These are phyloP conservation scores for Linnemannia schmuckeri DNA, from an alignment of 192 early-diverging fungal species.

Conservation along the genomic window DNA sequence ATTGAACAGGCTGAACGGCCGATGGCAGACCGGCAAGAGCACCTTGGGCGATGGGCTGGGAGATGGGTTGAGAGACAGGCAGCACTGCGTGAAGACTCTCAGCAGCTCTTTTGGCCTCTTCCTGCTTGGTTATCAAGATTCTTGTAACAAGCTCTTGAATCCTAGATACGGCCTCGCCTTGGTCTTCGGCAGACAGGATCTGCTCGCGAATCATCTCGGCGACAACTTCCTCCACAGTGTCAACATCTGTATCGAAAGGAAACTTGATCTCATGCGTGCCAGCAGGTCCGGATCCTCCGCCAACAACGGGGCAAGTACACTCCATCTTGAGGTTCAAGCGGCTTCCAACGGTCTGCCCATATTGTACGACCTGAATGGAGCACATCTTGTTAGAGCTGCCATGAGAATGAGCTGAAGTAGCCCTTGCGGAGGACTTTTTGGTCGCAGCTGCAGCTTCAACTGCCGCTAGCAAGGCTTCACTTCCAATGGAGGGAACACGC, in stretches of 20 bases:
- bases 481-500: background rate
- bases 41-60: background rate
- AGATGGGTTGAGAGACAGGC: background rate
- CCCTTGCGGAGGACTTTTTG: background rate
- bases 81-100: slow-evolving; percentile 3
- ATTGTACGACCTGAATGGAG: slow-evolving; percentile 11
- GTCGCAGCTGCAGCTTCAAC: background rate
- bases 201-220: slow-evolving; percentile 61
- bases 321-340: slow-evolving; percentile 13
- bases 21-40: background rate
- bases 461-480: background rate
- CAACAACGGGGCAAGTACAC: slow-evolving; percentile 9
- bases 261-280: slow-evolving; percentile 69
- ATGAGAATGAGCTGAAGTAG: background rate
- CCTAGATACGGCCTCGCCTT: slow-evolving; percentile 8
- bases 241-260: slow-evolving; percentile 68
- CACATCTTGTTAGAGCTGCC: background rate
- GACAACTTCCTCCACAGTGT: slow-evolving; percentile 79
- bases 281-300: background rate
- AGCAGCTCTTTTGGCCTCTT: background rate
- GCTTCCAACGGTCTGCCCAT: background rate
- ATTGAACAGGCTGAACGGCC: background rate
- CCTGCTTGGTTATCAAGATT: background rate
- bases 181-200: slow-evolving; percentile 19
- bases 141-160: slow-evolving; percentile 19